These are phyloP conservation scores for Bromus sterilis DNA, from an alignment of 176 grass and related monocot species.

Conservation along the genomic window DNA sequence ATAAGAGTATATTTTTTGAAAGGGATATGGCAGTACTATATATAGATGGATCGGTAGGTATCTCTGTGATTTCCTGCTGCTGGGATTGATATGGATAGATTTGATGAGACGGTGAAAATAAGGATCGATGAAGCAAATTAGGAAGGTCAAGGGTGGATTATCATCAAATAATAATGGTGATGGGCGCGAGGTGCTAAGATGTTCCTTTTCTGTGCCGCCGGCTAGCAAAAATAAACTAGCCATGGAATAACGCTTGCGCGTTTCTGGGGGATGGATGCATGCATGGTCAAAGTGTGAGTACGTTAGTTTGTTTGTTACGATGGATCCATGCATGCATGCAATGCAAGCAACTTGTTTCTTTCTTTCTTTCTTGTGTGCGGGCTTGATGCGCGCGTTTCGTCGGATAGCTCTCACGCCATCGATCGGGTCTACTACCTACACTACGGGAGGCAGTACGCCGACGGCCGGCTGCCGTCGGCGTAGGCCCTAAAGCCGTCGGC, in stretches of 20 bases:
- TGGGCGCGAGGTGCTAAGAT: not conserved
- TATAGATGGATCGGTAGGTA: not conserved
- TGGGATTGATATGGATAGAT: too few relatives aligned
- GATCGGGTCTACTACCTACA: too few relatives aligned
- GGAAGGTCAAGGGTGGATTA: not conserved
- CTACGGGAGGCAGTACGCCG: too few relatives aligned
- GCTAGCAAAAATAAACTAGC: too few relatives aligned
- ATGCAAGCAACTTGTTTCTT: not conserved
- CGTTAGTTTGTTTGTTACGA: not conserved
- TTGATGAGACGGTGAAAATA: too few relatives aligned
- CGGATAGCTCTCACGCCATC: too few relatives aligned
- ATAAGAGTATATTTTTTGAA: too few relatives aligned
- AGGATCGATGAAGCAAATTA: not conserved
- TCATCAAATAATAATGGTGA: not conserved
- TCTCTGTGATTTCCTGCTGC: too few relatives aligned
- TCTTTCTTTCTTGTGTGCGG: not conserved
- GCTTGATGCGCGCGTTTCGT: too few relatives aligned
- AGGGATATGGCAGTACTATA: not conserved
- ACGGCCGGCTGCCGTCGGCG: too few relatives aligned
- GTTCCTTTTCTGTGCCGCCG: not conserved
- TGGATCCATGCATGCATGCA: not conserved
- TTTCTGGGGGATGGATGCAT: not conserved
- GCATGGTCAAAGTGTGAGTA: not conserved
- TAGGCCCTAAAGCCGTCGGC: too few relatives aligned
- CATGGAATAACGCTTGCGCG: not conserved